phyloP scores from a whole-genome alignment of 179 eudicot species.

The Beta lomatogona region DNA sequence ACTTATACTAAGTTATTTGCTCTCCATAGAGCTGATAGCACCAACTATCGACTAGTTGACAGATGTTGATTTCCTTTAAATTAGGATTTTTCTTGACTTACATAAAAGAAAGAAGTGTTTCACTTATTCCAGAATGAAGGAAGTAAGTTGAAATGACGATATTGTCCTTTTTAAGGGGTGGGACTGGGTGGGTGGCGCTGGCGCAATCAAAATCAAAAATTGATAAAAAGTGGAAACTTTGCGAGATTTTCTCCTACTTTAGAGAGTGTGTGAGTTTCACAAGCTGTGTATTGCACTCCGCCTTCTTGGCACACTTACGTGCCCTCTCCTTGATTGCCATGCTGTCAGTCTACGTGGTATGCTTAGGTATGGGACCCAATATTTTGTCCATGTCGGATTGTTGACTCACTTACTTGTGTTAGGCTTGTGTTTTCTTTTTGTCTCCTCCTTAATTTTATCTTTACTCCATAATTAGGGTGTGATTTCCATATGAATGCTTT shows the following conservation, averaged over 20 bases:
- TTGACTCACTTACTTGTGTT: neutral
- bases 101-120: too few species aligned
- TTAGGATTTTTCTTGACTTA: too few species aligned
- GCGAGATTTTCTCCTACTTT: neutral
- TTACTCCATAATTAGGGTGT: neutral
- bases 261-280: conserved; percentile 27
- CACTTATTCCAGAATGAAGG: too few species aligned
- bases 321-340: conserved; percentile 23
- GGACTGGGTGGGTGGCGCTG: conserved; percentile 13
- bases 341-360: conserved; percentile 19
- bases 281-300: conserved; percentile 7
- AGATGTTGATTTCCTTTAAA: too few species aligned
- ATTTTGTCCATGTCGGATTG: conserved; percentile 15
- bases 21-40: too few species aligned
- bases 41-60: too few species aligned
- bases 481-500: neutral
- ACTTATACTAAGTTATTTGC: too few species aligned
- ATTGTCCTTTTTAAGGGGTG: too few species aligned
- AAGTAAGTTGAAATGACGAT: too few species aligned
- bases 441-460: neutral
- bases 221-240: conserved; percentile 20
- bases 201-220: neutral
- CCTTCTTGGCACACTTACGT: conserved; percentile 30
- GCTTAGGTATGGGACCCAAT: neutral
- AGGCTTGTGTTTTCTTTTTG: neutral